Percentiles rank a stretch among this genome's conserved stretches.
Evolutionary conservation across 352 stramenopile species (phyloP).

Genomic region (Phytophthora sojae): DNA sequence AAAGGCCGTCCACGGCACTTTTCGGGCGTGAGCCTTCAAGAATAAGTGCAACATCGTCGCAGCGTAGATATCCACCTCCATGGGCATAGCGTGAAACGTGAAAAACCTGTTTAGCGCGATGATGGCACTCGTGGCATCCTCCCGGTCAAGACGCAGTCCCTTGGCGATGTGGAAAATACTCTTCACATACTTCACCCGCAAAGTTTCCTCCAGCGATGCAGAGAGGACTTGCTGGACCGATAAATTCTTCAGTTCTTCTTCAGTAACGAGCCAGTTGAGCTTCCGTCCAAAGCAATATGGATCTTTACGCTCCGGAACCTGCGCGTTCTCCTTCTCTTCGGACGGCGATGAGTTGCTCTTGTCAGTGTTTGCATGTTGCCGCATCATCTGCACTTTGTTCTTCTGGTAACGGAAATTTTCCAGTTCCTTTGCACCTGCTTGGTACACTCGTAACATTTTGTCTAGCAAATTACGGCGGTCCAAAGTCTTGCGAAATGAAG

Average conservation of each 20-base stretch:
- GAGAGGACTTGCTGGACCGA: conserved; percentile 77
- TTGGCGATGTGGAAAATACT: conserved; percentile 73
- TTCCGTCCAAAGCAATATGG: conserved; percentile 75
- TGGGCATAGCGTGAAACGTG: conserved; percentile 76
- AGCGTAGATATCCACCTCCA: conserved; percentile 73
- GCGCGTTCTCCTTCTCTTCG: conserved; percentile 30
- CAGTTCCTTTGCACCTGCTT: conserved; percentile 61
- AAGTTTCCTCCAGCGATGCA: conserved; percentile 62
- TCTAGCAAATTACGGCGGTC: conserved; percentile 62
- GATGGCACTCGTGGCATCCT: conserved; percentile 78
- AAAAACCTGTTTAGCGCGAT: conserved; percentile 84
- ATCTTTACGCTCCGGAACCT: conserved; percentile 20
- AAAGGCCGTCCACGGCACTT: conserved; percentile 68
- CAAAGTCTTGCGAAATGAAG: conserved; percentile 61
- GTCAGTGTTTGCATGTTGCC: conserved; percentile 32
- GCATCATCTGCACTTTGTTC: conserved; percentile 52
- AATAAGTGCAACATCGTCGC: conserved; percentile 80
- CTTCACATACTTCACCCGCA: conserved; percentile 73
- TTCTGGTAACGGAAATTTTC: conserved; percentile 66
- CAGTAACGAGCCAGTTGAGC: conserved; percentile 77
- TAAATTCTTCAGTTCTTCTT: conserved; percentile 61
- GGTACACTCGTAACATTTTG: conserved; percentile 65
- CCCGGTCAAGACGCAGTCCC: conserved; percentile 64
- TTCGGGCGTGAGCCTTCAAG: conserved; percentile 73
- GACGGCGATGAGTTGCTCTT: conserved; percentile 25